These are phyloP conservation scores for Naganishia cerealis DNA, from an alignment of 1,284 basidiomycete genomes.

Conservation along the genomic window DNA sequence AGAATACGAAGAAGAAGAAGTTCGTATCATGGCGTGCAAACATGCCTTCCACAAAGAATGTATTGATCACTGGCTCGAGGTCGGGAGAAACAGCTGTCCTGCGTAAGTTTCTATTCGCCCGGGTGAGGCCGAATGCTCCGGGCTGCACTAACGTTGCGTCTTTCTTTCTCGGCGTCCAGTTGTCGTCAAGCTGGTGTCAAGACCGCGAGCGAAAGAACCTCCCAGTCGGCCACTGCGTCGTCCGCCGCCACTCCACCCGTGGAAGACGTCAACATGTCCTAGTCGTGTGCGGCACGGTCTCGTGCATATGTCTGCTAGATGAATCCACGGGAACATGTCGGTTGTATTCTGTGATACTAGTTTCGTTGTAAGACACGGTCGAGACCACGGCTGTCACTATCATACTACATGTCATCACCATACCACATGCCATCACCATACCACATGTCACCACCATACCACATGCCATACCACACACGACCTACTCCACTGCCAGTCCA, in stretches of 20 bases:
- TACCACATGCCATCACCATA: no score
- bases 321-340: no score
- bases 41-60: conserved; percentile 83
- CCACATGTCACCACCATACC: no score
- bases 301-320: no score
- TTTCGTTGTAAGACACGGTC: no score
- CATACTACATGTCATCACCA: no score
- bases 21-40: conserved; percentile 74
- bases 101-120: conserved; percentile 60
- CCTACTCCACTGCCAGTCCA: no score
- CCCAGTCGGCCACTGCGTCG: neutral
- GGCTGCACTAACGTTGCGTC: no score
- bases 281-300: neutral
- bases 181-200: conserved; percentile 33
- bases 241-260: neutral
- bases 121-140: neutral
- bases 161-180: neutral
- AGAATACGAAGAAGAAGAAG: conserved; percentile 74
- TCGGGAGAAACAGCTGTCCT: conserved; percentile 82
- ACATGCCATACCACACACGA: no score
- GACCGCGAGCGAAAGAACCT: conserved; percentile 17
- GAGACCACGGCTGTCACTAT: no score
- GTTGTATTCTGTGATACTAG: no score
- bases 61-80: conserved; percentile 80
- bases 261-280: conserved; percentile 18